Evolutionary conservation across 2,329 filamentous ascomycete species (phyloP), one percentile per base, ranked within the genome.

Genomic region (Pseudogymnoascus sp.): DNA sequence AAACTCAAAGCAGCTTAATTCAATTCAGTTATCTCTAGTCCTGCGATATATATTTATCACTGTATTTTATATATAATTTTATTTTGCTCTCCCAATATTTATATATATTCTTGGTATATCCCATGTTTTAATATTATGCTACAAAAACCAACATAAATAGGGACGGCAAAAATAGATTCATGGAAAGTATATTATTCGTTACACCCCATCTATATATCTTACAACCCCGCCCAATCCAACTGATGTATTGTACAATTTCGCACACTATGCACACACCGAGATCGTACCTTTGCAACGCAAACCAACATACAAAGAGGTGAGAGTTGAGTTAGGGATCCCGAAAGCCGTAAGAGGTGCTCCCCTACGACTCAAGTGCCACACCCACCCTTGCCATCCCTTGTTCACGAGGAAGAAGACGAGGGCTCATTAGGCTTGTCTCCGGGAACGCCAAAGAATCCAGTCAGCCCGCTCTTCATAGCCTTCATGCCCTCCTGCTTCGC

Each of bases 401-500:
- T 13, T 55, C 29, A 55, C 15, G 48, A 55, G 9, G 48, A 55
- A 4, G 48, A 12, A 13, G 48, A 21, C 29, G 48, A 55, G 10
- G 48, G 48, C 58, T 25, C 58, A 39, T 17, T 59, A 21, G 58
- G 58, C 58, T 59, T 59, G n/a, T 59, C 58, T 12, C 33, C 42
- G 5, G 42, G 27, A 6, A 62, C 65, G 21, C 71, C 69, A 68
- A 84, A 83, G 79, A 79, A 83, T 61, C 84, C 80, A 38, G 82
- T 80, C 70, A 94, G 86, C 29, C 87, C 88, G 63, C 83, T 84
- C 83, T 93, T 94, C 91, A 96, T 96, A 72, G 84, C 91, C 77
- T 89, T 90, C 88, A 96, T 92, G 70, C 89, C 88, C 76, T 96
- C 92, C 71, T 96, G 90, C 75, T 92, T 90, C 66, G 87, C 82